Evolutionary conservation across 345 rosid species (phyloP), one percentile per base, ranked within the genome.

Genomic region (Hibiscus tridactylites): DNA sequence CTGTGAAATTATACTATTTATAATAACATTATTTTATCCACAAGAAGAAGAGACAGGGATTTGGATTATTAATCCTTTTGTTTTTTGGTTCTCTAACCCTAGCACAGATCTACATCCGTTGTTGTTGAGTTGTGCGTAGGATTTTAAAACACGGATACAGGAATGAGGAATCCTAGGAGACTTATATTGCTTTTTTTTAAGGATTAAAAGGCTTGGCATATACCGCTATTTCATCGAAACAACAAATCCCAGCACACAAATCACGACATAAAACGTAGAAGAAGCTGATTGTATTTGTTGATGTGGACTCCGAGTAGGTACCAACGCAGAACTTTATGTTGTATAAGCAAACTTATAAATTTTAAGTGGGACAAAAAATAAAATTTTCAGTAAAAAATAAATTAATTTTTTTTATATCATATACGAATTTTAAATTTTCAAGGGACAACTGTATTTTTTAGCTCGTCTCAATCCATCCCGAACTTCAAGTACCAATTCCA

Each of bases 1-100:
- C 31, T n/a, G n/a, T 69, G 72, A 33, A 53, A 52, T 69, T 66
- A 66, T 66, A 26, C 71, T 67, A 47, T 15, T 47, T 66, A 57
- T 57, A 57, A 53, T 3, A 28, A 49, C 29, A 26, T 16, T 49
- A 28, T 19, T 50, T 49, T 16, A 68, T 29, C 71, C 42, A 28
- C 59, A 67, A 8, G n/a, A 15, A 49, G 44, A 28, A 67, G 16
- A 49, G 59, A 16, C 24, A 21, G 6, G 1, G 37, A 29, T 49
- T 68, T 68, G 44, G 60, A 68, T 44, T 44, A 9, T 44, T 44
- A 44, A 44, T 44, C 13, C 70, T 28, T 47, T 8, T 47, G 24
- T 54, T 13, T 47, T 6, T 65, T 66, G 13, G 15, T 31, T 52
- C 47, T 42, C 12, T 42, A 42, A 42, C 12, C 47, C 12, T 9